Base-by-base conservation (phyloP, 2,329 filamentous ascomycete genomes). In the Diplodia sapinea region DNA sequence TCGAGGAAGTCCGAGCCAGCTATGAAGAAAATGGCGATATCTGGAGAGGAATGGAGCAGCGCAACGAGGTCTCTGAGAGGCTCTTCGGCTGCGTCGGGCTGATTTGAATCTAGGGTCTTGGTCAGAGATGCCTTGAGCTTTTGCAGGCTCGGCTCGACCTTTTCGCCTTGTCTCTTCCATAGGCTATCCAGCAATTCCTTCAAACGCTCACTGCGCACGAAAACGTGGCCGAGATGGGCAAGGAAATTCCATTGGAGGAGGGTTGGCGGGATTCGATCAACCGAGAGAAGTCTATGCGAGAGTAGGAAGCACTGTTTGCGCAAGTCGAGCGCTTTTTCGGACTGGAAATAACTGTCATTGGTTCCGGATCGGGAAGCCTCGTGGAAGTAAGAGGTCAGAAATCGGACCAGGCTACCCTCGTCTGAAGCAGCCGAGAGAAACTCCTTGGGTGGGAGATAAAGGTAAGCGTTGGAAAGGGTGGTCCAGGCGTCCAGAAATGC, bases 1-100 rank as follows among this genome's bases (percentile, higher is more conserved):
- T 97, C 94, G 23, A 97, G 79, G 72, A 95, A 94, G 78, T 97
- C 94, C 62, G 91, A 93, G 0, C 94, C 94, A 0, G 91, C 91
- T 72, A 96, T 86, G 73, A 97, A 89, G 71, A 91, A 83, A 7
- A 81, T 78, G 36, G 84, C 86, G 54, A 80, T 80, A 29, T 83
- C 81, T 0, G 87, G 82, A 5, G 89, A 92, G 7, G 82, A 82
- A 71, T 87, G 84, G 5, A 93, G 79, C 4, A 94, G 79, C 61
- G 87, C 83, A 68, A 88, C 91, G n/a, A 92, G 74, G 11, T 81
- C 81, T 56, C 83, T 82, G 38, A 93, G 80, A 0, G 81, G 81
- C 1, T 77, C 76, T 73, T 91, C 87, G 0, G 87, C 82, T 7
- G 79, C 77, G 49, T 83, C 84, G 4, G 89, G 78, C 65, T 88